phyloP scores from a whole-genome alignment of 495 filamentous ascomycete species.

The Ascobolus immersus region DNA sequence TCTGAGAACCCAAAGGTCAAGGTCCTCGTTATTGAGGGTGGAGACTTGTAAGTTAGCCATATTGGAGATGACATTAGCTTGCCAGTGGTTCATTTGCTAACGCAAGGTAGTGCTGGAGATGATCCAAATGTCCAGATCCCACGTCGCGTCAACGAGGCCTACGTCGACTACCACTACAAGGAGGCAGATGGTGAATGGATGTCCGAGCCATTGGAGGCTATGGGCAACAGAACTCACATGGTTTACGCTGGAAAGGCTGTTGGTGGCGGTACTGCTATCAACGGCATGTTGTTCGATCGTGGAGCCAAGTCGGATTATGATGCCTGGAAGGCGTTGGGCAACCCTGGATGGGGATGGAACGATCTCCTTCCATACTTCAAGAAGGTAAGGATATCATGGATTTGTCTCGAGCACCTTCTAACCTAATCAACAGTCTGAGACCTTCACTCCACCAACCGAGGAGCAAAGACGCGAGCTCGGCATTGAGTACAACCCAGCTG shows the following conservation, averaged over 20 bases:
- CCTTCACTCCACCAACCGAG: constrained; percentile 18
- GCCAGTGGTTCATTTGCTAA: too few relatives aligned
- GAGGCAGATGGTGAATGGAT: constrained; percentile 10
- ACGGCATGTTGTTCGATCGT: constrained; percentile 20
- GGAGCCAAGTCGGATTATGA: constrained; percentile 25
- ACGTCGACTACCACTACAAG: too few relatives aligned
- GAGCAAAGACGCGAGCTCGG: constrained; percentile 19
- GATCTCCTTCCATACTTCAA: constrained; percentile 30
- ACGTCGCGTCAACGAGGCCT: too few relatives aligned
- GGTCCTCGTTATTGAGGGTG: constrained; percentile 19
- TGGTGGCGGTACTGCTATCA: constrained; percentile 22
- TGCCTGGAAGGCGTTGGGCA: constrained; percentile 30
- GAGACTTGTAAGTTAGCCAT: constrained; percentile 17
- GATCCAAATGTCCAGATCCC: too few relatives aligned
- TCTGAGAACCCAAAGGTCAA: too few relatives aligned
- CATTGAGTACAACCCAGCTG: constrained; percentile 18
- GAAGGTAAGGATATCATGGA: constrained; percentile 19
- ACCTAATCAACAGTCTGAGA: constrained; percentile 17
- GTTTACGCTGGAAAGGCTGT: constrained; percentile 19
- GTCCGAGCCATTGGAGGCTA: constrained; percentile 12
- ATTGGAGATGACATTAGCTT: too few relatives aligned
- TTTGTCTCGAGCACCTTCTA: neutral
- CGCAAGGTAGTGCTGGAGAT: too few relatives aligned
- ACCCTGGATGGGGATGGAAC: constrained; percentile 34
- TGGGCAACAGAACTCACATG: constrained; percentile 12